Base-by-base conservation (phyloP, 768 basidiomycete species). In the Pleurotus eryngii region DNA sequence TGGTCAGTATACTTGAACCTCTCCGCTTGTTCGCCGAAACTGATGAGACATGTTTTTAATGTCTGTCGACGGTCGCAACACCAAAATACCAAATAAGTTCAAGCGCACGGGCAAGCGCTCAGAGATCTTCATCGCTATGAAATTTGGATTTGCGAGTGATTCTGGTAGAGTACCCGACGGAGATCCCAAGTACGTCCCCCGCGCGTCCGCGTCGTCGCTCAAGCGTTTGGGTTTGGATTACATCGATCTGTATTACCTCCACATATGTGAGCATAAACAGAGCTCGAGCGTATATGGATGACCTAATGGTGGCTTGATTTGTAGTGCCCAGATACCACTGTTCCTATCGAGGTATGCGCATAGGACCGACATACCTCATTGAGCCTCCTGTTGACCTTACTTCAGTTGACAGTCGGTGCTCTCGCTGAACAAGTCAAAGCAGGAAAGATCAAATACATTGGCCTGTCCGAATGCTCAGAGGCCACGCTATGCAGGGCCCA, bases 61-160 rank as follows among this genome's bases (percentile, higher is more conserved):
- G n/a, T n/a, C n/a, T n/a, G n/a, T n/a, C n/a, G n/a, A n/a, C n/a
- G n/a, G n/a, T n/a, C n/a, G n/a, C n/a, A 8, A n/a, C 57, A 40
- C 26, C n/a, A 83, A 55, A 42, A 57, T 3, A 8, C 38, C 22
- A 49, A 24, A 4, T 53, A 70, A 81, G 81, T 80, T 85, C 66
- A 75, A 77, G 59, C 68, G 70, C 12, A 80, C 78, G 9, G 82
- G 81, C 5, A 81, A 80, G 50, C 71, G 81, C 22, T 60, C 70
- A n/a, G 71, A 81, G 35, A 82, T 85, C 24, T 87, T 86, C 69
- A 73, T 88, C n/a, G 83, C 84, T 3, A 85, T 84, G n/a, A 87
- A 88, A 59, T 70, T 65, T 20, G 67, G 72, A 1, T 58, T 68
- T 58, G 56, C 1, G 39, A 43, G 11, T 53, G 57, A 17, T 30